Conservation (phyloP, 2,329 filamentous ascomycete species). For the Sclerotinia borealis region DNA sequence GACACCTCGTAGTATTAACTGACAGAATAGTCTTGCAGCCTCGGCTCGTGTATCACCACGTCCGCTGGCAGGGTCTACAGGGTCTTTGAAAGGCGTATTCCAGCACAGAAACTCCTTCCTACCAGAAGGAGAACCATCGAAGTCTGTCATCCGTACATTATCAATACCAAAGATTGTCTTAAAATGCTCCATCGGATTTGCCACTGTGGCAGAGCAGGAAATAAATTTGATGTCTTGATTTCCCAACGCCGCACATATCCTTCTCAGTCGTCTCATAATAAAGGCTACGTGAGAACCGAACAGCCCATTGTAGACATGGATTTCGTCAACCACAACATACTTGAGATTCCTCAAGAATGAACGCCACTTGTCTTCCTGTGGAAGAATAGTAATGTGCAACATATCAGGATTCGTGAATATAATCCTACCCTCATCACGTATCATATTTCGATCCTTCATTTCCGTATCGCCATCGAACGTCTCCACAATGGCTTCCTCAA, state of each 20-base stretch:
- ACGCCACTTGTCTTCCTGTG: constrained; percentile 86
- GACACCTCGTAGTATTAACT: constrained; percentile 80
- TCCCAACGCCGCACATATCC: constrained; percentile 84
- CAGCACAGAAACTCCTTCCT: constrained; percentile 94
- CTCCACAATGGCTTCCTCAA: constrained; percentile 74
- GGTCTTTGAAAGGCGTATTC: constrained; percentile 95
- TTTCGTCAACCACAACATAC: constrained; percentile 84
- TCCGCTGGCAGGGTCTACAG: constrained; percentile 77
- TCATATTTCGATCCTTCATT: constrained; percentile 68
- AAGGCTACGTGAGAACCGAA: constrained; percentile 92
- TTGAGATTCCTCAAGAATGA: constrained; percentile 81
- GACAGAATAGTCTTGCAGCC: constrained; percentile 84
- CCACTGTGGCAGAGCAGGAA: constrained; percentile 92
- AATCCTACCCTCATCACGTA: constrained; percentile 82
- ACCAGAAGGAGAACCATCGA: constrained; percentile 87
- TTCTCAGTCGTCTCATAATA: constrained; percentile 82
- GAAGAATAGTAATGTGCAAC: constrained; percentile 89
- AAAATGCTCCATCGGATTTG: constrained; percentile 89
- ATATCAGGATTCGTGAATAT: constrained; percentile 99
- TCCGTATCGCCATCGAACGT: constrained; percentile 95
- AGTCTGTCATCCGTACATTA: constrained; percentile 74
- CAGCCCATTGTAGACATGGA: constrained; percentile 94
- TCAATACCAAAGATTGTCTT: constrained; percentile 87
- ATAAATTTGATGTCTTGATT: constrained; percentile 84
- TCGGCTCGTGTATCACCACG: constrained; percentile 77